Evolutionary conservation across 2,329 filamentous ascomycete genomes (phyloP).

Genomic region (Fusarium hainanense): DNA sequence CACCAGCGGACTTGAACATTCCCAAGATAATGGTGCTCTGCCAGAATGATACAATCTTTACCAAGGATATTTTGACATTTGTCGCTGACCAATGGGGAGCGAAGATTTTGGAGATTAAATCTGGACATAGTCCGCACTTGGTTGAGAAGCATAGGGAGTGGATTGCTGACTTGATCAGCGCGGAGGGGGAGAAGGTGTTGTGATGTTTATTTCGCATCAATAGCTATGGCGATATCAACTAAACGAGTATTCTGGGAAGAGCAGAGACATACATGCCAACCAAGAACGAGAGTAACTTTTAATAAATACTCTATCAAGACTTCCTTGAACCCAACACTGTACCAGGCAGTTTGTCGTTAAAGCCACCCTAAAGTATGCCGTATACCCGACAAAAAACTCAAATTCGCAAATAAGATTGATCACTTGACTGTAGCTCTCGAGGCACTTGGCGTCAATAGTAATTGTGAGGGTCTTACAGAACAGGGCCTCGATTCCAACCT

Average conservation of each 20-base stretch:
- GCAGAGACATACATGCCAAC: accelerated
- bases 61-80: neutral
- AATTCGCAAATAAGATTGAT: neutral
- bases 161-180: constrained; percentile 9
- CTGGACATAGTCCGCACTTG: constrained; percentile 36
- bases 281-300: neutral
- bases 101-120: constrained; percentile 16
- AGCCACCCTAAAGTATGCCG: neutral
- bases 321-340: neutral
- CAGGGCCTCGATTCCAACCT: neutral
- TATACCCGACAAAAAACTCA: neutral
- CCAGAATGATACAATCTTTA: constrained; percentile 12
- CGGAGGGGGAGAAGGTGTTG: neutral
- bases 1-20: neutral
- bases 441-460: neutral
- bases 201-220: neutral
- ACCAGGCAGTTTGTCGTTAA: neutral
- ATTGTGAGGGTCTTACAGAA: accelerated
- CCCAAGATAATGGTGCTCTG: constrained; percentile 18
- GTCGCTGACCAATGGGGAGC: constrained; percentile 23
- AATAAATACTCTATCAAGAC: neutral
- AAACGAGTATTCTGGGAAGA: too few species aligned
- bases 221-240: neutral
- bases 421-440: neutral
- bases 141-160: constrained; percentile 7